phyloP scores from a whole-genome alignment of 106 monocot species.

The Dendrobium nobile region DNA sequence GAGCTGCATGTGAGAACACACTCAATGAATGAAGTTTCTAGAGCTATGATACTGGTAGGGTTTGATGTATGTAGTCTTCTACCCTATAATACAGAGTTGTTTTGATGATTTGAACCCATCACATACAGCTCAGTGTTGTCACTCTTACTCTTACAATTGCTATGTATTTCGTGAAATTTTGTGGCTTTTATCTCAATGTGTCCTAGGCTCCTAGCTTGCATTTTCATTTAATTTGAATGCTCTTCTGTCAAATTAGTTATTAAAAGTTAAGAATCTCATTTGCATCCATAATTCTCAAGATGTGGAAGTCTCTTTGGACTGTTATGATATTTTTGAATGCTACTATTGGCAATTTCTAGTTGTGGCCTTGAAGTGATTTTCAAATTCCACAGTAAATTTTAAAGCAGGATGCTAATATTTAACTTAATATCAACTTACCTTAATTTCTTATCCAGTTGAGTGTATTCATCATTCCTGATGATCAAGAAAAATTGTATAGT shows the following conservation, averaged over 20 bases:
- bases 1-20: background rate
- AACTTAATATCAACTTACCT: background rate
- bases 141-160: background rate
- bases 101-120: background rate
- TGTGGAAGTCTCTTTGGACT: background rate
- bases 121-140: background rate
- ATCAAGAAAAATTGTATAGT: background rate
- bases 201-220: background rate
- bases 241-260: background rate
- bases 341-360: background rate
- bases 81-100: background rate
- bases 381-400: background rate
- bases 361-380: background rate
- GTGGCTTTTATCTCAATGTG: background rate
- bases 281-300: background rate
- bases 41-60: background rate
- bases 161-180: background rate
- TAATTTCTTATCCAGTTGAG: background rate
- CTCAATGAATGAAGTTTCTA: background rate
- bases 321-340: background rate
- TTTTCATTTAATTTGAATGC: background rate
- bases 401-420: too few species aligned
- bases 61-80: background rate
- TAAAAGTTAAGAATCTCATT: background rate
- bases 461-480: background rate